Evolutionary conservation across 208 protist species (phyloP).

Genomic region (Leishmania major): DNA sequence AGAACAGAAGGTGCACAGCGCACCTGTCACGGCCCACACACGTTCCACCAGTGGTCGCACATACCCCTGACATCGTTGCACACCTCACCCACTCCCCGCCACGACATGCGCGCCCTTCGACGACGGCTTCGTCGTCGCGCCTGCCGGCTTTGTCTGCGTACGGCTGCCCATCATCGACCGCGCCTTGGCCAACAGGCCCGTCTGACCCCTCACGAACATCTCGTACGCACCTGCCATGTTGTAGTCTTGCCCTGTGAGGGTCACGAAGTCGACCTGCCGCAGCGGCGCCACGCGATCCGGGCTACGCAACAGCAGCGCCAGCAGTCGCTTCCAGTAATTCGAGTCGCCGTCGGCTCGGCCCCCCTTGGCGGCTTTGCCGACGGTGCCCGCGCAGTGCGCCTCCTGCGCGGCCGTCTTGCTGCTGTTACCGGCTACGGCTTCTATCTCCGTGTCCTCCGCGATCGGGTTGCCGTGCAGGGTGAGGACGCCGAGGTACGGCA

Average conservation of each 20-base stretch:
- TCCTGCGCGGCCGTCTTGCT: not conserved
- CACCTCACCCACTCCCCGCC: not conserved
- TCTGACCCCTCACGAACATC: constrained; percentile 62
- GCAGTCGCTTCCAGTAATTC: constrained; percentile 62
- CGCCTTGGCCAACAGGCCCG: constrained; percentile 44
- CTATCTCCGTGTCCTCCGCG: constrained; percentile 39
- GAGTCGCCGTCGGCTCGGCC: constrained; percentile 19
- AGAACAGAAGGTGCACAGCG: not conserved
- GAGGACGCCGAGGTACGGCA: constrained; percentile 59
- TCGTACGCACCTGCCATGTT: constrained; percentile 67
- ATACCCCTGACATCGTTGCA: not conserved
- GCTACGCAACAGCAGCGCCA: constrained; percentile 55
- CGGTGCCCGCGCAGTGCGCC: not conserved
- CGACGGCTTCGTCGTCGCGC: not conserved
- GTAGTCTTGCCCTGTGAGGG: constrained; percentile 78
- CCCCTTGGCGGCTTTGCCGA: not conserved
- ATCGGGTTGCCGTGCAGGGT: constrained; percentile 89
- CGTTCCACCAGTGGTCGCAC: not conserved
- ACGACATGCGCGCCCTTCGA: not conserved
- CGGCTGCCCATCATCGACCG: constrained; percentile 28
- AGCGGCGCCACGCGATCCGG: constrained; percentile 55
- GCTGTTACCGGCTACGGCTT: not conserved
- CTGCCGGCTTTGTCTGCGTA: not conserved
- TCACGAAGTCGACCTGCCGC: constrained; percentile 81
- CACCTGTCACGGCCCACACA: not conserved